Base-by-base conservation (phyloP, 495 filamentous ascomycete species). In the Schizothecium vesticola region DNA sequence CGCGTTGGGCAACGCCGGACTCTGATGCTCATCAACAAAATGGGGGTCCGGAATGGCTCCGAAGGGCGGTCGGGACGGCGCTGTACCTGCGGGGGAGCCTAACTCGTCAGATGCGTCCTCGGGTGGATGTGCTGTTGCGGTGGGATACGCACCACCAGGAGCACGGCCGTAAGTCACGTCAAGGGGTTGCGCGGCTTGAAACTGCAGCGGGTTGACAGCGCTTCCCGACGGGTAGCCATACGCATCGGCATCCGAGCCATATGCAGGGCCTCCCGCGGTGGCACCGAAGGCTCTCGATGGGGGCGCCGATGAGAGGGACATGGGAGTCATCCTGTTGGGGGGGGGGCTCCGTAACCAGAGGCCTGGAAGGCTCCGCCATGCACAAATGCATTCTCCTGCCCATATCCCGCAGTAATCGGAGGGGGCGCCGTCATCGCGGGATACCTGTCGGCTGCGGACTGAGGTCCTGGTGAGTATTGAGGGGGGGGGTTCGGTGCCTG, bases 61-160 rank as follows among this genome's bases (percentile, higher is more conserved):
- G 74, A 80, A 83, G 69, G 75, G 75, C 68, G 67, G 72, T 56
- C 74, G 66, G 59, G 79, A 64, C 64, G 71, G 76, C 9, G 78
- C 67, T 74, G 80, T 73, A 77, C 80, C 80, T 83, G 80, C 80
- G 74, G 82, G 80, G 76, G 80, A 81, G 72, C 80, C 82, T 83
- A 83, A 78, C 79, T 76, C 78, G 81, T 84, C 81, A 84, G 82
- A 84, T 75, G 76, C 71, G 67, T 72, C 70, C 72, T 67, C 67
- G 67, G 73, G 55, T 70, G 70, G 70, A 59, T 70, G 68, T 70
- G 70, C 69, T 70, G 72, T 60, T 71, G 74, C 65, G 65, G 72
- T 74, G 65, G 57, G 68, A 70, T 77, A 76, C 72, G 78, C 74
- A 76, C 84, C 82, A 79, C 63, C 63, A 28, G 63, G 55, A 43